Percentiles rank a stretch among this genome's conserved stretches.
phyloP scores from a whole-genome alignment of 352 stramenopile genomes.

The Phytophthora fragariaefolia region DNA sequence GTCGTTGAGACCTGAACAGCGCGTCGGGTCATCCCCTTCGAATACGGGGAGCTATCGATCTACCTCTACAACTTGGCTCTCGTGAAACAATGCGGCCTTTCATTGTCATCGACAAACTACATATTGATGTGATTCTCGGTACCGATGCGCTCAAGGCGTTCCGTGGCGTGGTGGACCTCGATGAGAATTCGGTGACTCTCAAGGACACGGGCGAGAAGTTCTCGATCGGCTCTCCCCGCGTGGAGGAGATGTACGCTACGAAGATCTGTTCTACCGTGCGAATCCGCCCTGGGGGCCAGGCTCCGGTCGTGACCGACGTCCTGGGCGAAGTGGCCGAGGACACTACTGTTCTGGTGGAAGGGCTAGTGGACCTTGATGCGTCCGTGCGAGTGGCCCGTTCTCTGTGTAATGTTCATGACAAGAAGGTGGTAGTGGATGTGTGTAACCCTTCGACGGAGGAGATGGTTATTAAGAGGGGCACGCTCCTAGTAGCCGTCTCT shows the following conservation, averaged over 20 bases:
- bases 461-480: not conserved
- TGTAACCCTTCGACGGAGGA: constrained; percentile 3
- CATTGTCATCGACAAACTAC: not conserved
- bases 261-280: not conserved
- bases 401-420: not conserved
- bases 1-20: not conserved
- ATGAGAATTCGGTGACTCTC: not conserved
- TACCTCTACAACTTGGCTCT: not conserved
- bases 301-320: not conserved
- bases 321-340: not conserved
- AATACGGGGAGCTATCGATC: not conserved
- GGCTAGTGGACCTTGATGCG: not conserved
- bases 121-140: not conserved
- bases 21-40: not conserved
- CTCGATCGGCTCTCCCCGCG: not conserved
- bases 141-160: not conserved
- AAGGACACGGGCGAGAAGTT: not conserved
- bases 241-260: not conserved
- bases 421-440: not conserved
- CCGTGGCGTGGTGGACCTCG: not conserved
- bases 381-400: not conserved
- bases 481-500: not conserved
- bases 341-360: constrained; percentile 4
- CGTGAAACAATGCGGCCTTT: not conserved
- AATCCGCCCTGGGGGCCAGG: not conserved